These are phyloP conservation scores for Hyaloperonospora arabidopsidis DNA, from an alignment of 352 stramenopile genomes.

Conservation along the genomic window DNA sequence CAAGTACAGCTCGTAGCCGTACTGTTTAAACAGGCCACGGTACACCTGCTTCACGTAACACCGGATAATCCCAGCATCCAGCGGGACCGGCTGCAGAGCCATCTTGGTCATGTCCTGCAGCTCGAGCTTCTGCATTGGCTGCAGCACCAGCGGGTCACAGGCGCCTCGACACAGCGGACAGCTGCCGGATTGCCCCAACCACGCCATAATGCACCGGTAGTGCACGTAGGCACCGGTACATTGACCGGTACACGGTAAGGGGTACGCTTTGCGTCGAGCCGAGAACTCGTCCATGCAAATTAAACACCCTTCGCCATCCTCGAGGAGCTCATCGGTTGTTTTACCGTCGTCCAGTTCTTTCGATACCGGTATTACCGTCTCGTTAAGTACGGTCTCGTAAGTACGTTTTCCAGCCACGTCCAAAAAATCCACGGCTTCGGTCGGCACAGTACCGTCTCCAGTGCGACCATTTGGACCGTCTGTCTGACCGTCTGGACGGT, in stretches of 20 bases:
- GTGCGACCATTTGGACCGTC: too few relatives aligned
- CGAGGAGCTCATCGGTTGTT: conserved; percentile 4
- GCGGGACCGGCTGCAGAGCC: conserved; percentile 63
- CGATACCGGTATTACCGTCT: conserved; percentile 7
- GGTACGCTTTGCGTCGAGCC: conserved; percentile 71
- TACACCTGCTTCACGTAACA: conserved; percentile 87
- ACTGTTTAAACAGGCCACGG: conserved; percentile 82
- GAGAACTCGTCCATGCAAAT: conserved; percentile 89
- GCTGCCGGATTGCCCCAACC: conserved; percentile 75
- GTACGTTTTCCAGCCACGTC: too few relatives aligned
- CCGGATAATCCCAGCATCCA: conserved; percentile 80
- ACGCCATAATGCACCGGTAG: conserved; percentile 86
- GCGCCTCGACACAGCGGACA: conserved; percentile 74
- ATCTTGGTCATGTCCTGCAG: conserved; percentile 73
- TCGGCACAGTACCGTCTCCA: too few relatives aligned
- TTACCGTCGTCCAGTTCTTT: conserved; percentile 29
- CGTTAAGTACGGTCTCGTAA: conserved; percentile 3
- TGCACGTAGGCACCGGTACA: conserved; percentile 77
- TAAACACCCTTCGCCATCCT: conserved; percentile 52
- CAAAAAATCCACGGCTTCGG: too few relatives aligned
- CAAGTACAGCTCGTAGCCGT: conserved; percentile 77
- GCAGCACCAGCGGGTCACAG: conserved; percentile 73
- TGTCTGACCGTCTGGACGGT: too few relatives aligned
- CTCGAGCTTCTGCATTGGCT: conserved; percentile 79
- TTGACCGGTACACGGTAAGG: conserved; percentile 67